These are phyloP conservation scores for Microbotryum violaceum DNA, from an alignment of 1,284 basidiomycete species.

Conservation along the genomic window DNA sequence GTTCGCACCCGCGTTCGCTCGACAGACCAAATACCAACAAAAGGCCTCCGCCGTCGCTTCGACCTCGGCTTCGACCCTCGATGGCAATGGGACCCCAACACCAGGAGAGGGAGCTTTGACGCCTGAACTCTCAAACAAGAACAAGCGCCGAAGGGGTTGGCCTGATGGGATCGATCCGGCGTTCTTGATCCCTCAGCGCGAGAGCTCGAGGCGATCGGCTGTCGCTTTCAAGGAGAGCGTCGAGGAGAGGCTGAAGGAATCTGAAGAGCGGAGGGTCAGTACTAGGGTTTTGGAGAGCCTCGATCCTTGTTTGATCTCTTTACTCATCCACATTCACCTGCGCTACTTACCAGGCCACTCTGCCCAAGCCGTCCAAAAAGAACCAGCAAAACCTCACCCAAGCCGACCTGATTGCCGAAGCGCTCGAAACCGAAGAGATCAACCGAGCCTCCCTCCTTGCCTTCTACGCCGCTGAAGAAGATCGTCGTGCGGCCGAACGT, in stretches of 20 bases:
- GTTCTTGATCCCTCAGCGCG: slow-evolving; percentile 14
- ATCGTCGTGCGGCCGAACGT: slow-evolving; percentile 61
- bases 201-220: slow-evolving; percentile 24
- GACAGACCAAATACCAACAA: slow-evolving; percentile 23
- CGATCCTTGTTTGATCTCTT: slow-evolving; percentile 2
- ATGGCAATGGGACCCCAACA: neutral
- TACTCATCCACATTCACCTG: neutral
- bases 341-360: slow-evolving; percentile 46
- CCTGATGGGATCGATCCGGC: slow-evolving; percentile 6
- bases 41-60: slow-evolving; percentile 18
- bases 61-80: slow-evolving; percentile 18
- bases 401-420: slow-evolving; percentile 67
- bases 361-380: slow-evolving; percentile 55
- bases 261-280: slow-evolving; percentile 55
- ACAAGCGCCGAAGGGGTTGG: slow-evolving; percentile 11
- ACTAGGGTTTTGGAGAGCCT: neutral
- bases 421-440: slow-evolving; percentile 74
- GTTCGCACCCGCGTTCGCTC: slow-evolving; percentile 27
- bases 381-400: slow-evolving; percentile 56
- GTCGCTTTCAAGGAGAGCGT: slow-evolving; percentile 35
- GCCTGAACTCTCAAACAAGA: neutral
- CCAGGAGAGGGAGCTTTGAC: neutral
- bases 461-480: slow-evolving; percentile 69
- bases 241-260: slow-evolving; percentile 47
- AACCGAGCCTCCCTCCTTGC: slow-evolving; percentile 69